Conservation (phyloP, 768 basidiomycete species). For the Phanerochaete sordida region DNA sequence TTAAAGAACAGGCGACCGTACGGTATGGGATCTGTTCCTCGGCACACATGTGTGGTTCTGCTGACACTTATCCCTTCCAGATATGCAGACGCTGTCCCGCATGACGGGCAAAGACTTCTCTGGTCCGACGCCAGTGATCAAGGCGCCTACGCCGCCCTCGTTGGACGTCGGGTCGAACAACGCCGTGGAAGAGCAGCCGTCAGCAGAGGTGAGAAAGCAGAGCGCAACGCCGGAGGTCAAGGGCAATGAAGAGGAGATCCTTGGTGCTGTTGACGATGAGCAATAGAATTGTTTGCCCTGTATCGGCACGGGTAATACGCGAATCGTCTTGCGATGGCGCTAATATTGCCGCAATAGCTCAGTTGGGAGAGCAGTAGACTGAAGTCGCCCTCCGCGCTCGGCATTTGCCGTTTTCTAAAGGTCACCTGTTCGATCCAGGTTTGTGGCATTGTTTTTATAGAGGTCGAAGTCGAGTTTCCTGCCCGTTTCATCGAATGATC, state of each 20-base stretch:
- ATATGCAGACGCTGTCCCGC: slow-evolving; percentile 67
- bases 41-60: background rate
- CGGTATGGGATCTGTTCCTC: slow-evolving; percentile 41
- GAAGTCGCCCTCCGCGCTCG: no score
- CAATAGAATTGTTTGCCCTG: background rate
- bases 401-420: no score
- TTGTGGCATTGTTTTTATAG: no score
- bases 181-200: background rate
- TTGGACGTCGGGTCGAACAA: slow-evolving; percentile 23
- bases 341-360: no score
- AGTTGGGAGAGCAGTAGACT: no score
- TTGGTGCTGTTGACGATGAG: slow-evolving; percentile 26
- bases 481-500: no score
- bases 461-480: no score
- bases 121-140: slow-evolving; percentile 73
- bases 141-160: slow-evolving; percentile 33
- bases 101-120: slow-evolving; percentile 88
- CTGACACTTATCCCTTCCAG: slow-evolving; percentile 30
- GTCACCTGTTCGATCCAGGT: no score
- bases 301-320: no score
- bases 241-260: slow-evolving; percentile 25
- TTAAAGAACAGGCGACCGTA: slow-evolving; percentile 75
- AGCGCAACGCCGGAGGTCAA: slow-evolving; percentile 15
- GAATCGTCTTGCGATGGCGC: no score
- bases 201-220: slow-evolving; percentile 11